These are phyloP conservation scores for Centaurea solstitialis DNA, from an alignment of 129 eudicot genomes.

Conservation along the genomic window DNA sequence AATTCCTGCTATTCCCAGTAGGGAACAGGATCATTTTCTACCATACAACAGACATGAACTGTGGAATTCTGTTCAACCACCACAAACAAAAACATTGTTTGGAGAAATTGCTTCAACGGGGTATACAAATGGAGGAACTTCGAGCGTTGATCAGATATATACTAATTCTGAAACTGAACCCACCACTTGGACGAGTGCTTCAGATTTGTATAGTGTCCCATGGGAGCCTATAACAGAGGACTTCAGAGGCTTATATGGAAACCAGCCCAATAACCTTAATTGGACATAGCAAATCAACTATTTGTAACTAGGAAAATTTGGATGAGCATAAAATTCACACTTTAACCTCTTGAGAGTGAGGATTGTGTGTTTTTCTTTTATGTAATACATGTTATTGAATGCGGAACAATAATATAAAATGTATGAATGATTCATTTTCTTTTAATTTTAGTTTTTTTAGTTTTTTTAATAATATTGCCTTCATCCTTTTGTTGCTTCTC, in stretches of 20 bases:
- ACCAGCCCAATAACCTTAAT: slow-evolving; percentile 5
- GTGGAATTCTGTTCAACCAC: neutral
- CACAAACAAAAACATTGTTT: neutral
- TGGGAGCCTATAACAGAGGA: slow-evolving; percentile 17
- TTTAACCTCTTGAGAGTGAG: slow-evolving; percentile 22
- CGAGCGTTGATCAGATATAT: neutral
- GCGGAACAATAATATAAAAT: neutral
- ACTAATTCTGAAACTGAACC: slow-evolving; percentile 14
- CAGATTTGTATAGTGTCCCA: slow-evolving; percentile 16
- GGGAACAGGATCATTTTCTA: slow-evolving; percentile 19
- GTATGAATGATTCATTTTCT: neutral
- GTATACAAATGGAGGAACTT: neutral
- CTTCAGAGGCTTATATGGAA: slow-evolving; percentile 6
- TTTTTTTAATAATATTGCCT: neutral
- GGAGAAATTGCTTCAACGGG: slow-evolving; percentile 3
- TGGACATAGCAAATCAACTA: slow-evolving; percentile 9
- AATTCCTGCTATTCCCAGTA: neutral
- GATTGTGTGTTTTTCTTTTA: slow-evolving; percentile 7
- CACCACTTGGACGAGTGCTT: slow-evolving; percentile 9
- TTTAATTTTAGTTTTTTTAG: neutral
- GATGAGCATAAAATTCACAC: slow-evolving; percentile 6
- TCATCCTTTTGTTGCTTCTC: too few species aligned
- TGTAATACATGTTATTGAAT: neutral
- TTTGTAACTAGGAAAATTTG: slow-evolving; percentile 1
- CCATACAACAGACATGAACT: slow-evolving; percentile 8